Base-by-base conservation (phyloP, 176 grass and related monocot species). In the Musa acuminata region DNA sequence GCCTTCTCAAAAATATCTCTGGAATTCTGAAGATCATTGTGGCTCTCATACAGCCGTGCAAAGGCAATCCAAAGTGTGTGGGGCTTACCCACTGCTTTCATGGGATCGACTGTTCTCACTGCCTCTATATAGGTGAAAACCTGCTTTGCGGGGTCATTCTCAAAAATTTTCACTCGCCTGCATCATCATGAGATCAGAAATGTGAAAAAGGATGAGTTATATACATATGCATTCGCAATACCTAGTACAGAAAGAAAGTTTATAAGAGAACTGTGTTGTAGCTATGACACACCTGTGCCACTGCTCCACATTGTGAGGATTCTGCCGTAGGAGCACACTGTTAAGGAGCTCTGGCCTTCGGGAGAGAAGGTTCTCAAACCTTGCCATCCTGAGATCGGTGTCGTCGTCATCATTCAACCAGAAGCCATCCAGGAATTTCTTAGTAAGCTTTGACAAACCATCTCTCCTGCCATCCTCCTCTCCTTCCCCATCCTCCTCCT, bases 81-180 rank as follows among this genome's bases (percentile, higher is more conserved):
- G 13, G 91, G 91, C 60, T 95, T 96, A 49, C 91, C 91, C 59
- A 88, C 91, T 48, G 91, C 91, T 48, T 96, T 96, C 87, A 88
- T 88, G 8, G 91, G 91, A 69, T 96, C 91, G 24, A 96, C 83
- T 51, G 88, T 96, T 84, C 85, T 96, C 55, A 96, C 91, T 51
- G 91, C 91, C 75, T 96, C 91, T 53, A 86, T 89, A 80, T 96
- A 96, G 49, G 87, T 96, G 0, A 78, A 79, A 67, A 87, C 91
- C 69, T 96, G 88, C 76, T 73, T 85, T 63, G 77, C 75, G 62
- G 87, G 85, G 26, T 96, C 81, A 72, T 87, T 84, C 51, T 91
- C 91, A 78, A 96, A 96, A 72, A 91, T 85, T 60, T 91, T 96
- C 63, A 96, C 88, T 81, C 91, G 80, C 85, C 90, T 92, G 84